Conservation (phyloP, 805 yeast species). For the Candida maesae region DNA sequence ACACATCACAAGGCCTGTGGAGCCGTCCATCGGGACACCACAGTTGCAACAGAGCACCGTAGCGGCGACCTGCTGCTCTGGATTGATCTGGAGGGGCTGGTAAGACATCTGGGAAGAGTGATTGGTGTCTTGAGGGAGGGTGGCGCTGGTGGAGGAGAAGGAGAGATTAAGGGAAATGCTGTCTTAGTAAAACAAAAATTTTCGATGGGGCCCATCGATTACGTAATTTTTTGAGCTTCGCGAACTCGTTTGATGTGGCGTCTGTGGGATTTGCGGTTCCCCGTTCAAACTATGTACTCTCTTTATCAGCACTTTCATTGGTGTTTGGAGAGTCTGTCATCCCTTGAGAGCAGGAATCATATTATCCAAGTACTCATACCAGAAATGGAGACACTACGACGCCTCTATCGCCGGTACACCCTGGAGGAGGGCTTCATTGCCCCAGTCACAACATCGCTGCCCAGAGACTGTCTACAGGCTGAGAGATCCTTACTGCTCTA, state of each 20-base stretch:
- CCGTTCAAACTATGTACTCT: not conserved
- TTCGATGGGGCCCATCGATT: not conserved
- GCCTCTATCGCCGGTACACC: not conserved
- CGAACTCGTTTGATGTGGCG: not conserved
- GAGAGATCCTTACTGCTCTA: conserved; percentile 24
- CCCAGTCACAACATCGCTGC: conserved; percentile 19
- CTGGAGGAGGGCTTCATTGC: conserved; percentile 10
- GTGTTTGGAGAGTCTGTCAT: no score
- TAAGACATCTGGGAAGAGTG: conserved; percentile 30
- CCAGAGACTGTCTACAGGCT: conserved; percentile 28
- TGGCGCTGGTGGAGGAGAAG: not conserved
- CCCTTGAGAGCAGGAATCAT: no score
- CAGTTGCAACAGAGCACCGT: conserved; percentile 97
- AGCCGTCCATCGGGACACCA: conserved; percentile 98
- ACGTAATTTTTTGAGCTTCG: not conserved
- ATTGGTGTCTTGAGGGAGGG: not conserved
- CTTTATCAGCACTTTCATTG: no score
- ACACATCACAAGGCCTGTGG: conserved; percentile 91
- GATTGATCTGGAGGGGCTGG: conserved; percentile 34
- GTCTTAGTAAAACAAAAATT: not conserved
- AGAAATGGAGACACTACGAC: not conserved
- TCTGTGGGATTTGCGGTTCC: not conserved
- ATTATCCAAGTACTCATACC: no score
- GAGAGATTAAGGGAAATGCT: no score
- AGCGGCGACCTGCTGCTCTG: conserved; percentile 45